phyloP scores from a whole-genome alignment of 176 grass and related monocot species.

The Carex kokanica region DNA sequence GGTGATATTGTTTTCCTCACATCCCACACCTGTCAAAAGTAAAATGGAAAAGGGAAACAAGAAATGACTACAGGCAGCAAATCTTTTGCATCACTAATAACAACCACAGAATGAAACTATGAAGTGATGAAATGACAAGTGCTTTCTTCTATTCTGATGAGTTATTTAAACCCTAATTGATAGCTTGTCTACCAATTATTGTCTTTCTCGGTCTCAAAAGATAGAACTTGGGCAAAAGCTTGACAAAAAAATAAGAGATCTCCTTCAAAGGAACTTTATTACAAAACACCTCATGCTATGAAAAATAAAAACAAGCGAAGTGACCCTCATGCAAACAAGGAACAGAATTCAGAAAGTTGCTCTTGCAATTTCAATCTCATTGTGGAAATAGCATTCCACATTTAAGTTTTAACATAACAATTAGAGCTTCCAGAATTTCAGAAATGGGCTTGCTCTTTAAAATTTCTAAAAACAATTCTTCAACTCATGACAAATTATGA shows the following conservation, averaged over 20 bases:
- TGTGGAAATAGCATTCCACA: not conserved
- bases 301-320: not conserved
- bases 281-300: not conserved
- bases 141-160: not conserved
- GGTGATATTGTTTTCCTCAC: conserved; percentile 97
- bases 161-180: not conserved
- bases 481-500: not conserved
- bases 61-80: not conserved
- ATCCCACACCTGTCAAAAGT: conserved; percentile 86
- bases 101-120: not conserved
- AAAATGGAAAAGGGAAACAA: conserved; percentile 18
- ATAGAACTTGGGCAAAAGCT: not conserved
- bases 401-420: not conserved
- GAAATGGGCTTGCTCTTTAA: not conserved
- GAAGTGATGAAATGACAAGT: not conserved
- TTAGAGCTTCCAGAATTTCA: not conserved
- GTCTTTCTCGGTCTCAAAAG: not conserved
- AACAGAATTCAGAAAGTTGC: not conserved
- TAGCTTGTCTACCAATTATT: not conserved
- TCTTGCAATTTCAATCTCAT: conserved; percentile 8
- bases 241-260: not conserved
- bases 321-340: not conserved
- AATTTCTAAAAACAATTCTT: not conserved
- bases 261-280: not conserved
- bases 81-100: not conserved